These are phyloP conservation scores for Lanmaoa pseudosensibilis DNA, from an alignment of 768 basidiomycete genomes.

Conservation along the genomic window DNA sequence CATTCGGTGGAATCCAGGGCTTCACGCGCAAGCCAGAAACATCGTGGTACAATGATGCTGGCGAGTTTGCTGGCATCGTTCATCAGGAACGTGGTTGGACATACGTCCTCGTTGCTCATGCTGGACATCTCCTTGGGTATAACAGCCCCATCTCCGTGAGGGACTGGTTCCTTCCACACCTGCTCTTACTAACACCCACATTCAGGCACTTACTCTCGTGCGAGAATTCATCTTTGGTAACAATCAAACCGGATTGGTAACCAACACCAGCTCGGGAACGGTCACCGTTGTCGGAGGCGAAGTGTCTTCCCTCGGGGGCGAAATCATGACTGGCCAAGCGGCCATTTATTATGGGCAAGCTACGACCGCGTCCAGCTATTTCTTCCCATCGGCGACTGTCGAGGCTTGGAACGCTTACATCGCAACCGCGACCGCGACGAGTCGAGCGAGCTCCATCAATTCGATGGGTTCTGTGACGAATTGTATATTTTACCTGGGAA, in stretches of 20 bases:
- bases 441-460: too few relatives aligned
- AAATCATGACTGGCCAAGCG: constrained; percentile 52
- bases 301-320: constrained; percentile 43
- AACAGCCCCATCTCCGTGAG: constrained; percentile 44
- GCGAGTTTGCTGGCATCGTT: constrained; percentile 63
- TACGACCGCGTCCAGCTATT: constrained; percentile 49
- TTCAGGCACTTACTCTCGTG: constrained; percentile 56
- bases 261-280: constrained; percentile 24
- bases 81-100: constrained; percentile 69
- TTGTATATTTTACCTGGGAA: too few relatives aligned
- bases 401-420: constrained; percentile 60
- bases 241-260: constrained; percentile 59
- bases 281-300: constrained; percentile 49
- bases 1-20: constrained; percentile 74
- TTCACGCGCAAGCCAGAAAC: constrained; percentile 69
- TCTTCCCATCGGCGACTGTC: constrained; percentile 55
- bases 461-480: too few relatives aligned
- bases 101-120: constrained; percentile 40
- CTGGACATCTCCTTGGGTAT: constrained; percentile 39
- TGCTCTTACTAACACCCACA: neutral
- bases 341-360: constrained; percentile 54
- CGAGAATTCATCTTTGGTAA: constrained; percentile 69
- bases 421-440: constrained; percentile 34
- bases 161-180: constrained; percentile 11
- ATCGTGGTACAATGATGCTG: constrained; percentile 58